Conservation (phyloP, 345 rosid genomes). For the Aquilaria sinensis region DNA sequence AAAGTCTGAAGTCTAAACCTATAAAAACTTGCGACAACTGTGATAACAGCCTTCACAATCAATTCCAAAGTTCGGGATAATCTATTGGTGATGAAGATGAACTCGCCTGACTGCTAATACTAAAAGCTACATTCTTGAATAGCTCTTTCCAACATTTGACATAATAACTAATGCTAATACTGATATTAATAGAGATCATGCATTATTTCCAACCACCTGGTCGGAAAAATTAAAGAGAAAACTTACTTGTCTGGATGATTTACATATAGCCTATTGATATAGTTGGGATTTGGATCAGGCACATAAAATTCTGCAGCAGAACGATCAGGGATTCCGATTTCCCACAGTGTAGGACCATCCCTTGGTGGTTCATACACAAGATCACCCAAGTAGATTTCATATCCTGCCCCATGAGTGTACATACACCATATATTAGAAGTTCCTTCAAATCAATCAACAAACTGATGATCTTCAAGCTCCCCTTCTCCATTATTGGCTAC, state of each 20-base stretch:
- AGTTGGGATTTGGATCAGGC: conserved; percentile 65
- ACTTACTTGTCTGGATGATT: conserved; percentile 52
- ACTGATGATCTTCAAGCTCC: neutral
- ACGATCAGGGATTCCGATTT: conserved; percentile 86
- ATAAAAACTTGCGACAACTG: no score
- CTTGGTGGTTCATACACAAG: conserved; percentile 77
- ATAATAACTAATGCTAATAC: no score
- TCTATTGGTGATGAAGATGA: no score
- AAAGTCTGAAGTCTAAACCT: no score
- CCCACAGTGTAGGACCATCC: conserved; percentile 85
- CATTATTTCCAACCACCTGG: no score
- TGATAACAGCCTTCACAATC: no score
- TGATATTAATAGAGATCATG: no score
- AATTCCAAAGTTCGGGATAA: no score
- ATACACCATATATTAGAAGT: neutral
- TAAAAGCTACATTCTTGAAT: no score
- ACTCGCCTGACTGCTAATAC: no score
- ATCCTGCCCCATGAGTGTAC: conserved; percentile 24
- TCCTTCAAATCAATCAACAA: no score
- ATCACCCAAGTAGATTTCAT: conserved; percentile 40
- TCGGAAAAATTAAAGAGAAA: neutral
- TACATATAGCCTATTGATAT: conserved; percentile 53
- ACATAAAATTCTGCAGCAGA: conserved; percentile 79
- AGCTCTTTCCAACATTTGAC: neutral
- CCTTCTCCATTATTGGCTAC: no score